phyloP scores from a whole-genome alignment of 169 alveolate species.

The Cytauxzoon felis region DNA sequence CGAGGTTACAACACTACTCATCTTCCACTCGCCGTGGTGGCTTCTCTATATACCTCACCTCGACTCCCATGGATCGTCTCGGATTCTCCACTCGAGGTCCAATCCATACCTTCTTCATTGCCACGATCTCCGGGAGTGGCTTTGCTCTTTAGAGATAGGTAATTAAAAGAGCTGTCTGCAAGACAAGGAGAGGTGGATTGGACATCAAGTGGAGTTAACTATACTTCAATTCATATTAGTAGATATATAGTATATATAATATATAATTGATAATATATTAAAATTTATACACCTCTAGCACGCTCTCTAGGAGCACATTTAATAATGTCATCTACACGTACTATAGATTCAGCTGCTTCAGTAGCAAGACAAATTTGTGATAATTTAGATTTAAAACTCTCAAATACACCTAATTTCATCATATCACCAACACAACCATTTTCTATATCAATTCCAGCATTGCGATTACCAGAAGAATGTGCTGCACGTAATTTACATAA shows the following conservation, averaged over 20 bases:
- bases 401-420: conserved; percentile 92
- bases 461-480: conserved; percentile 86
- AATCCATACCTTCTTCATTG: too few species aligned
- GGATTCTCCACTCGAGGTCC: too few species aligned
- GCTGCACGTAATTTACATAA: conserved; percentile 93
- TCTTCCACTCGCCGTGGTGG: too few species aligned
- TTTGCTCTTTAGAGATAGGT: neutral
- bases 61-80: too few species aligned
- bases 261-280: neutral
- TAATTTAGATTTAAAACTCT: conserved; percentile 94
- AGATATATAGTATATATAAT: too few species aligned
- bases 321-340: conserved; percentile 97
- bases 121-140: too few species aligned
- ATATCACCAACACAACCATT: conserved; percentile 91
- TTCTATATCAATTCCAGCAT: conserved; percentile 90
- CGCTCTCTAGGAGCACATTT: conserved; percentile 98
- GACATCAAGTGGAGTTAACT: neutral
- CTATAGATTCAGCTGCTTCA: conserved; percentile 98
- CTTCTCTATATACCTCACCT: too few species aligned
- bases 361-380: conserved; percentile 95
- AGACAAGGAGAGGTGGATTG: neutral
- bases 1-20: too few species aligned
- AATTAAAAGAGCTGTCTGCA: neutral
- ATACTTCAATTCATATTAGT: neutral
- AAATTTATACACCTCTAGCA: conserved; percentile 37